These are phyloP conservation scores for Trichoderma gracile DNA, from an alignment of 2,329 filamentous ascomycete genomes.

Conservation along the genomic window DNA sequence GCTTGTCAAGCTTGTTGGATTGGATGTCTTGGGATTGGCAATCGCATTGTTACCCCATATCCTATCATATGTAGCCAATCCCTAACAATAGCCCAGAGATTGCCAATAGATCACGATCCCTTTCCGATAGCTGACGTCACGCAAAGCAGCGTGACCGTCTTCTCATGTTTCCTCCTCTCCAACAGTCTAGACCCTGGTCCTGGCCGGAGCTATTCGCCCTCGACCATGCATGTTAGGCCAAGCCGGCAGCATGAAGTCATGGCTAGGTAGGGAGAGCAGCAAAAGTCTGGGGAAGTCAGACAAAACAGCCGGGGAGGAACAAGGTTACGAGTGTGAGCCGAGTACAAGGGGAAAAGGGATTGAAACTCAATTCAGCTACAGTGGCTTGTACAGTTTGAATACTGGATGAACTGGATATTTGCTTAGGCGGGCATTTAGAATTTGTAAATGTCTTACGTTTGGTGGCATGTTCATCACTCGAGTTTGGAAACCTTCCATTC, in stretches of 20 bases:
- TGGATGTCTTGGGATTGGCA: background rate
- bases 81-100: background rate
- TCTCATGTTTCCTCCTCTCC: background rate
- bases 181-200: conserved; percentile 9
- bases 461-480: conserved; percentile 20
- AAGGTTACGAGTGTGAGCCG: background rate
- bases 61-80: background rate
- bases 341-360: background rate
- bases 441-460: conserved; percentile 2
- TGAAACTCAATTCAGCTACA: conserved; percentile 5
- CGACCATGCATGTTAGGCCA: background rate
- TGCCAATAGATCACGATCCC: background rate
- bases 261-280: background rate
- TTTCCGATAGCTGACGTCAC: conserved; percentile 21
- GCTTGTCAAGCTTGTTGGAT: background rate
- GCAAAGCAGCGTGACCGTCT: background rate
- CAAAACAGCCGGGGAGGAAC: background rate
- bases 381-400: conserved; percentile 8
- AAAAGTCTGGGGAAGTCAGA: conserved; percentile 19
- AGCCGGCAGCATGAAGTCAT: conserved; percentile 22
- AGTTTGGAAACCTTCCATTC: background rate
- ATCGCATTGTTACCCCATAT: background rate
- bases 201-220: conserved; percentile 1
- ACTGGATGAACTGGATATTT: background rate
- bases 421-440: background rate